Base-by-base conservation (phyloP, 2,329 filamentous ascomycete species). In the Aspergillus sp. region DNA sequence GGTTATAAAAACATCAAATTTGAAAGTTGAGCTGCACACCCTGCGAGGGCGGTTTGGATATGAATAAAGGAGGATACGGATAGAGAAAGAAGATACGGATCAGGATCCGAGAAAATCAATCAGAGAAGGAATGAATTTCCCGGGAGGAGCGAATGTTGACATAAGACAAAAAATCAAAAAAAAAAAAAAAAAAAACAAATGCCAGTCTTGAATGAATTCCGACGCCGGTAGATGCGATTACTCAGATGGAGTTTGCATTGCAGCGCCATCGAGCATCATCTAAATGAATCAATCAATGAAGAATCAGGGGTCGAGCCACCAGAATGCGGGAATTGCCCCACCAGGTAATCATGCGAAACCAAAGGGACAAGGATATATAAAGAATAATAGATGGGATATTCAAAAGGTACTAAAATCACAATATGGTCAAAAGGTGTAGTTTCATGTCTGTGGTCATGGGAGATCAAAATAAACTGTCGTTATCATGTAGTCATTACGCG, bases 391-490 rank as follows among this genome's bases (percentile, higher is more conserved):
- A 29, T 29, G 7, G 26, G 26, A 29, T 29, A 29, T 42, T 42
- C 36, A 18, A 42, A 42, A 42, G 14, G 5, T 42, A 42, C 36
- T 42, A 42, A 42, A 18, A 55, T 54, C 36, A 49, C 50, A 57
- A 20, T 32, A 52, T 31, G 39, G 50, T 6, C 45, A 53, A 32
- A 32, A 53, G 57, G 45, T 63, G 32, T 58, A 20, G 45, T 14
- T 12, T 47, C 22, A 47, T 47, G 45, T 47, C 45, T 20, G 47
- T 14, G 36, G 9, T 29, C 46, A 58, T 50, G n/a, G 16, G 29
- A 50, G 14, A 20, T 32, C 20, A 42, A 42, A 53, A 53, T 39
- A 59, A 59, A 36, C 63, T 70, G 64, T 68, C 65, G 65, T 69
- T 54, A 49, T 54, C 31, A 55, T 59, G 49, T 49, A 58, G 51